Evolutionary conservation across 2,329 filamentous ascomycete genomes (phyloP), one percentile per base, ranked within the genome.

Genomic region (Colletotrichum lindemuthianum): DNA sequence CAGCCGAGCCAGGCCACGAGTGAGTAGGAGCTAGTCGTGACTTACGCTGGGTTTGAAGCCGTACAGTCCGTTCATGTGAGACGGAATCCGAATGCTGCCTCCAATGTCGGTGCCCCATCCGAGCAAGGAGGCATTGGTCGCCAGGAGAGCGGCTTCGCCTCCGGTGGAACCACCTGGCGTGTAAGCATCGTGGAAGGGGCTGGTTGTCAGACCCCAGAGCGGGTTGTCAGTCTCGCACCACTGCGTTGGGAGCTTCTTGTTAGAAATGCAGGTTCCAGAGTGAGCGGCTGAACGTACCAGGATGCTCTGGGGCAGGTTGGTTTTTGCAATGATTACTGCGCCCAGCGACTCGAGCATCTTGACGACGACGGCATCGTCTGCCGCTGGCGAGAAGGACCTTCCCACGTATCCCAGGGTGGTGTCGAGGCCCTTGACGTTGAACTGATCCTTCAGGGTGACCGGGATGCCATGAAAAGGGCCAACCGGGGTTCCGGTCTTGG

Each of bases 241-340:
- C 82, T 85, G 69, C 9, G 37, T 40, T 8, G 9, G 2, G 37
- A 9, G 37, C 9, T 8, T 15, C 1, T 10, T 16, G 10, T 45
- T 45, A 45, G 43, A 24, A 1, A 24, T 24, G 24, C 24, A 24
- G 24, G 24, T 5, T 24, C 24, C 1, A 5, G 40, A 11, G 8
- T n/a, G 9, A 8, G 40, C 12, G 3, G 7, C 5, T 43, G 90
- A 88, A 49, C 88, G 72, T 12, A 81, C 79, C 73, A 81, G 81
- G 52, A 88, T 76, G 0, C 81, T 83, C 69, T 88, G 86, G 0
- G 90, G 89, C 5, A 91, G 82, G 61, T 90, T 92, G 0, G 90
- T 92, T 73, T 92, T 91, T 60, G 86, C 85, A 70, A 89, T 88
- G 47, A 88, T 78, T 2, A 91, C 80, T 1, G 88, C 89, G 2